These are phyloP conservation scores for Torulaspora quercuum DNA, from an alignment of 805 yeast species.

Conservation along the genomic window DNA sequence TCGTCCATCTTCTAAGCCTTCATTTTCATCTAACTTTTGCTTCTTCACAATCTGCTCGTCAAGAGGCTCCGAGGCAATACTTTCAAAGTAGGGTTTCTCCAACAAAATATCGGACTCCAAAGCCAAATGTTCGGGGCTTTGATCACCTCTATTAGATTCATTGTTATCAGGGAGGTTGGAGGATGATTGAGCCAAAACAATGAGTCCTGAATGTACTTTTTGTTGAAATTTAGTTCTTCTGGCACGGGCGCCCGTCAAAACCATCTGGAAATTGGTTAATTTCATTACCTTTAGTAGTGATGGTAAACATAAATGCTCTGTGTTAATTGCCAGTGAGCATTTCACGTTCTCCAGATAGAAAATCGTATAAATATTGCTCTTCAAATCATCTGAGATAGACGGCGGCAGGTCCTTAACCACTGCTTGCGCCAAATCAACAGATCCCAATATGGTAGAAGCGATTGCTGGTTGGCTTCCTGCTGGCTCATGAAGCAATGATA, in stretches of 20 bases:
- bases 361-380: constrained; percentile 42
- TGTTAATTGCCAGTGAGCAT: constrained; percentile 54
- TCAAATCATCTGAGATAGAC: constrained; percentile 32
- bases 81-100: constrained; percentile 70
- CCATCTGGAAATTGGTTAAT: constrained; percentile 56
- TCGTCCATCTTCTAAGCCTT: constrained; percentile 40
- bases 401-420: constrained; percentile 25
- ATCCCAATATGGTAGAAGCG: constrained; percentile 34
- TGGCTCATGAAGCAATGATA: constrained; percentile 61
- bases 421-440: constrained; percentile 31
- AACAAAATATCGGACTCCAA: constrained; percentile 74
- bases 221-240: constrained; percentile 81
- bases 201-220: constrained; percentile 64
- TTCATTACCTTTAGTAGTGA: constrained; percentile 54
- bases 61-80: constrained; percentile 48
- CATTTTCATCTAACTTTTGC: constrained; percentile 38
- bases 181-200: constrained; percentile 64
- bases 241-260: constrained; percentile 85
- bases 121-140: constrained; percentile 52
- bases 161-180: constrained; percentile 19
- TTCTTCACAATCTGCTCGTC: constrained; percentile 41
- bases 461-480: constrained; percentile 45
- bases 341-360: constrained; percentile 69
- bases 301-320: constrained; percentile 59
- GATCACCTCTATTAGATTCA: constrained; percentile 13